Base-by-base conservation (phyloP, 345 rosid species). In the Raphanus raphanistrum region DNA sequence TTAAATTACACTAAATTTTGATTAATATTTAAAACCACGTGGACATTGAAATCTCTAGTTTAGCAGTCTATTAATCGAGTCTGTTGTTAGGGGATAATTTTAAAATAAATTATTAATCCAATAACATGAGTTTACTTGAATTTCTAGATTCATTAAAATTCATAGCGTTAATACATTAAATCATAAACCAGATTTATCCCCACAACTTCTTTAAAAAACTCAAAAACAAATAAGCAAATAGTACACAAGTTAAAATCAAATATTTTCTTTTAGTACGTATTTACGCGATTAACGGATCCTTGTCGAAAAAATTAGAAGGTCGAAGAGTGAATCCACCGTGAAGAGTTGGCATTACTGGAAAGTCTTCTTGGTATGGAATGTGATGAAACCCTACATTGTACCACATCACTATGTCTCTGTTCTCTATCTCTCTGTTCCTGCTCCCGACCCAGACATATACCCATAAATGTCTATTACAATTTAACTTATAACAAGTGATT, bases 341-440 rank as follows among this genome's bases (percentile, higher is more conserved):
- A 38, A 92, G 70, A 3, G 86, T 82, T 0, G 94, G 84, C 98
- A 92, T 92, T 4, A 85, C 83, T 0, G 96, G 98, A 63, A 89
- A 92, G 80, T 92, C 96, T 76, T 92, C 98, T 79, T 90, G 94
- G 77, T 45, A 87, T 15, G 96, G 98, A 55, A 76, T 84, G 70
- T 89, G 98, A 81, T 89, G 96, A 78, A 92, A 84, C 60, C 96
- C 96, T 10, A 90, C 79, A 0, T 88, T 88, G 65, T 92, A 87
- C 96, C 98, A 92, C 54, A 92, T 1, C 33, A 92, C 94, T 69
- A 90, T 84, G 62, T 92, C 98, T 79, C 55, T 84, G 78, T 90
- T 89, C 65, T 90, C 92, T 38, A 90, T 87, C 61, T 2, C 72
- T 74, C 90, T 85, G 57, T 92, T 88, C 77, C 92, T 92, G 90